Evolutionary conservation across 2,329 filamentous ascomycete species (phyloP).

Genomic region (Penicillium sp.): DNA sequence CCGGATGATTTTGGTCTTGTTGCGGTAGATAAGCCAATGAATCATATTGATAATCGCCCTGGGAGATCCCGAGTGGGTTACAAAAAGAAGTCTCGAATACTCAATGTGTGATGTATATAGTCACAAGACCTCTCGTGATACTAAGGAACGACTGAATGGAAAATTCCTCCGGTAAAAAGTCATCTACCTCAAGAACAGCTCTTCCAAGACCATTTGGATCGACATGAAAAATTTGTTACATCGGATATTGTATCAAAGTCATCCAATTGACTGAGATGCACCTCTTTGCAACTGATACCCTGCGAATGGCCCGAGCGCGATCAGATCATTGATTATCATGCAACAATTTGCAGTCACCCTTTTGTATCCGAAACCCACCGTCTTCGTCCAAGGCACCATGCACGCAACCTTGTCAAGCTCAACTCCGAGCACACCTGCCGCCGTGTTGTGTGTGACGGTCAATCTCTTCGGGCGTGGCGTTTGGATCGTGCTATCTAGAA

Average conservation of each 20-base stretch:
- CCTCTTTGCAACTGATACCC: not conserved
- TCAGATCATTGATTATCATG: slow-evolving; percentile 9
- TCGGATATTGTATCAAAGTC: not conserved
- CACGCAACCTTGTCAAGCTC: not conserved
- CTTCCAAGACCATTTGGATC: no score
- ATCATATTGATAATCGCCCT: not conserved
- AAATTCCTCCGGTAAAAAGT: no score
- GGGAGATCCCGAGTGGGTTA: not conserved
- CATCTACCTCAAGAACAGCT: no score
- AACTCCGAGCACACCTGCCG: not conserved
- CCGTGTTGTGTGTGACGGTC: slow-evolving; percentile 12
- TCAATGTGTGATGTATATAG: no score
- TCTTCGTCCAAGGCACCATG: not conserved
- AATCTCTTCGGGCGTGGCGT: not conserved
- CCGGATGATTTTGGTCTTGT: not conserved
- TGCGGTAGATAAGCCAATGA: not conserved
- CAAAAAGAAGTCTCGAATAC: no score
- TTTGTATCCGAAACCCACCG: no score
- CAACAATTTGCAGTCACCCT: not conserved
- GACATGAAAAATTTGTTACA: not conserved
- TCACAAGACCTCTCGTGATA: no score
- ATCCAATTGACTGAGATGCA: not conserved
- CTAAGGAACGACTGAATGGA: no score
- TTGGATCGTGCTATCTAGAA: not conserved
- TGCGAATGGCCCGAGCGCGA: slow-evolving; percentile 15